A percentile compares a stretch with the other conserved stretches of the same genome.
phyloP scores from a whole-genome alignment of 805 yeast genomes.

The Ogataea glucozyma region DNA sequence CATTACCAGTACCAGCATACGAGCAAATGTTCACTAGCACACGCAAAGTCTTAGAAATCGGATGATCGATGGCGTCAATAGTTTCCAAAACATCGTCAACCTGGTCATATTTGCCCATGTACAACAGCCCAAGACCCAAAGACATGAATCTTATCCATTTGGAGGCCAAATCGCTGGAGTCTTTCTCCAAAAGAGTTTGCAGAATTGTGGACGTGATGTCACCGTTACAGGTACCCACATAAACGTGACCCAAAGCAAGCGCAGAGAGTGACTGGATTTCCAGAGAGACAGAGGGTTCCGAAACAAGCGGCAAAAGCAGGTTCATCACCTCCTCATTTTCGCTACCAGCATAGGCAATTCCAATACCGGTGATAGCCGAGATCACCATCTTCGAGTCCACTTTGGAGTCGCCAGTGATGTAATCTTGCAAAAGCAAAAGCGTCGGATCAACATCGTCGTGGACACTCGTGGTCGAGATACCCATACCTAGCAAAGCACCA shows the following conservation, averaged over 20 bases:
- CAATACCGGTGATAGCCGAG: slow-evolving; percentile 87
- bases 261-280: slow-evolving; percentile 87
- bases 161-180: slow-evolving; percentile 69
- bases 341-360: slow-evolving; percentile 94
- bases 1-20: slow-evolving; percentile 97
- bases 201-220: slow-evolving; percentile 90
- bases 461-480: slow-evolving; percentile 87
- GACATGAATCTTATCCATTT: slow-evolving; percentile 91
- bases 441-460: slow-evolving; percentile 97
- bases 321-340: slow-evolving; percentile 80
- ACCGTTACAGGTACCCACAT: slow-evolving; percentile 94
- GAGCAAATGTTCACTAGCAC: slow-evolving; percentile 91
- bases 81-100: slow-evolving; percentile 94
- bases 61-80: slow-evolving; percentile 92
- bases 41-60: slow-evolving; percentile 84
- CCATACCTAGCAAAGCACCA: slow-evolving; percentile 95
- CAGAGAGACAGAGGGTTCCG: slow-evolving; percentile 70
- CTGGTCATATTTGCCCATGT: slow-evolving; percentile 91
- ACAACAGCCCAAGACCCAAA: slow-evolving; percentile 85
- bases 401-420: slow-evolving; percentile 44
- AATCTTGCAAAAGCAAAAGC: slow-evolving; percentile 79
- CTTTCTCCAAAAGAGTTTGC: slow-evolving; percentile 87
- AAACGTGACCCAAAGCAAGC: slow-evolving; percentile 88
- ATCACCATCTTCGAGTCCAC: slow-evolving; percentile 65
- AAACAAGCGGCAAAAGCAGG: slow-evolving; percentile 76